Evolutionary conservation across 1,139 yeast species (phyloP).

Genomic region (Hansenula sp.): DNA sequence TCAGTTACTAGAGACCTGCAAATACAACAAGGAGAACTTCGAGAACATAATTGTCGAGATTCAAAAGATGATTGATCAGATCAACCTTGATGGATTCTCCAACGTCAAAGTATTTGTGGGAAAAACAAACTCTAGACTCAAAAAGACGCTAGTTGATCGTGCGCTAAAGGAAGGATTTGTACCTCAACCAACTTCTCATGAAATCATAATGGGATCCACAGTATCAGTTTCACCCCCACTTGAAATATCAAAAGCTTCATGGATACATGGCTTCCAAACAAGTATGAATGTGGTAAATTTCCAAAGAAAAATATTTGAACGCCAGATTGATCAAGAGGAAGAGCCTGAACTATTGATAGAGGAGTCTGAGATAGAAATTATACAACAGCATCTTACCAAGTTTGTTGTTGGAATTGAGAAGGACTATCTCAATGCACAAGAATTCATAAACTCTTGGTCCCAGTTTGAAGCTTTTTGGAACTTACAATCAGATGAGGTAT

Average conservation of each 20-base stretch:
- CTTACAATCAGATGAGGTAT: constrained; percentile 32
- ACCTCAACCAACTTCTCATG: constrained; percentile 24
- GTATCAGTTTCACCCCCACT: constrained; percentile 42
- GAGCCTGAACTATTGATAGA: background rate
- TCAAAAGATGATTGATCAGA: constrained; percentile 38
- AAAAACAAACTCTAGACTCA: constrained; percentile 37
- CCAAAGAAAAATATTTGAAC: constrained; percentile 24
- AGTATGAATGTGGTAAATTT: no score
- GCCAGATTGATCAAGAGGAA: constrained; percentile 25
- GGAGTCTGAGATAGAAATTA: constrained; percentile 4
- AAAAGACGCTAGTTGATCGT: constrained; percentile 32
- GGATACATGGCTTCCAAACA: no score
- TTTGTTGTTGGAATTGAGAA: constrained; percentile 10
- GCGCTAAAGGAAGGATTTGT: constrained; percentile 16
- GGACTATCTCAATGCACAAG: constrained; percentile 5
- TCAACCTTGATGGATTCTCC: constrained; percentile 39
- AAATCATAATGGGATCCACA: constrained; percentile 37
- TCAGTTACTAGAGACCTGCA: constrained; percentile 27
- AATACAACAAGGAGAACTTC: constrained; percentile 25
- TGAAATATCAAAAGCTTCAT: no score
- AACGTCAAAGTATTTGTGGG: constrained; percentile 35
- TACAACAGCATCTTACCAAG: constrained; percentile 4
- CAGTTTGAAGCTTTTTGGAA: constrained; percentile 61
- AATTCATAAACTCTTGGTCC: constrained; percentile 41
- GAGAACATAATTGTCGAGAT: constrained; percentile 26